A percentile compares a stretch with the other conserved stretches of the same genome.
Evolutionary conservation across 768 basidiomycete species (phyloP).

Genomic region (Leccinum rimulosum): DNA sequence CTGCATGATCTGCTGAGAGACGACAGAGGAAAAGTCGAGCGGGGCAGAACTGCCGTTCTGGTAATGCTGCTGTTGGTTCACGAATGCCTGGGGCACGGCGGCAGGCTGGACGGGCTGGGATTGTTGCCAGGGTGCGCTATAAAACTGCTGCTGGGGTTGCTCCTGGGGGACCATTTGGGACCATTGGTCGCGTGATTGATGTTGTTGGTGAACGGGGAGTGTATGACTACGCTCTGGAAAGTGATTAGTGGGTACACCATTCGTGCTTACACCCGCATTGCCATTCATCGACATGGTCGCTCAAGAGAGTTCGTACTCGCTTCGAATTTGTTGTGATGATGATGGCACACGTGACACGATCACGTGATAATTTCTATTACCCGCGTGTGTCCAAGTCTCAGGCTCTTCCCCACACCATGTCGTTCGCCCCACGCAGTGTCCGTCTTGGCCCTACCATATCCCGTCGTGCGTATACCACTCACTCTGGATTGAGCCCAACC

Average conservation of each 20-base stretch:
- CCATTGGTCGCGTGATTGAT: constrained; percentile 21
- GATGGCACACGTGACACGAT: constrained; percentile 17
- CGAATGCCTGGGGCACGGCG: constrained; percentile 20
- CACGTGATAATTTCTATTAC: constrained; percentile 13
- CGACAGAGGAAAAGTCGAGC: constrained; percentile 33
- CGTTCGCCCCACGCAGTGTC: constrained; percentile 14
- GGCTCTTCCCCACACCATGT: constrained; percentile 20
- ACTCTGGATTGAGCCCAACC: constrained; percentile 48
- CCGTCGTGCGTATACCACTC: constrained; percentile 44
- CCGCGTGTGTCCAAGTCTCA: constrained; percentile 6
- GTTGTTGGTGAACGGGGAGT: constrained; percentile 21
- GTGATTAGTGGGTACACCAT: constrained; percentile 15
- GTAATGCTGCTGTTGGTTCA: constrained; percentile 19
- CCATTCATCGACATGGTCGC: constrained; percentile 12
- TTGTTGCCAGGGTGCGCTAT: constrained; percentile 31
- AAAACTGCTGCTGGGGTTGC: constrained; percentile 27
- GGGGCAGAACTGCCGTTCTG: constrained; percentile 21
- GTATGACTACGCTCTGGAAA: constrained; percentile 12
- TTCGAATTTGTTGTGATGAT: not conserved
- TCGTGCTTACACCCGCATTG: constrained; percentile 14
- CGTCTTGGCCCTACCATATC: constrained; percentile 13
- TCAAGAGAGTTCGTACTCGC: not conserved
- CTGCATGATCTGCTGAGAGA: constrained; percentile 55
- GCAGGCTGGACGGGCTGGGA: constrained; percentile 34
- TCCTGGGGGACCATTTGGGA: constrained; percentile 27